Percentiles rank a stretch among this genome's conserved stretches.
phyloP scores from a whole-genome alignment of 2,329 filamentous ascomycete genomes.

The Calonectria henricotiae region DNA sequence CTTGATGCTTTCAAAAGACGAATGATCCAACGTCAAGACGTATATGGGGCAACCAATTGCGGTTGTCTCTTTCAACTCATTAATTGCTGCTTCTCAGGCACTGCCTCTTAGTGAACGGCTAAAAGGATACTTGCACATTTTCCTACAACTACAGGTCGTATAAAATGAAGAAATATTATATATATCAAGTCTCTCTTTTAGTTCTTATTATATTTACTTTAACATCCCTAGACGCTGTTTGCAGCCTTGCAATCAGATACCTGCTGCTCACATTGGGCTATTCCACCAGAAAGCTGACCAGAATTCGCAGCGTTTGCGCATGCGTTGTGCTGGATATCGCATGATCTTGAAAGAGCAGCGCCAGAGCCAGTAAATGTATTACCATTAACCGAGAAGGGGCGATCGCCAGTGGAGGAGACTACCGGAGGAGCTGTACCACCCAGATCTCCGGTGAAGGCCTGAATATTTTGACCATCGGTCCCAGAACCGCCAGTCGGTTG shows the following conservation, averaged over 20 bases:
- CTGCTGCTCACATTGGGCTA: constrained; percentile 38
- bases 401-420: constrained; percentile 56
- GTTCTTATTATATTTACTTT: too few relatives aligned
- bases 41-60: too few relatives aligned
- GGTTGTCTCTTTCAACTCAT: too few relatives aligned
- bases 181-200: background rate
- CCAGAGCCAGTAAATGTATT: constrained; percentile 68
- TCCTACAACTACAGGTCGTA: background rate
- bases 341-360: constrained; percentile 66
- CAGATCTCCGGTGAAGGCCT: constrained; percentile 64
- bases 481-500: background rate
- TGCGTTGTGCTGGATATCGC: constrained; percentile 68
- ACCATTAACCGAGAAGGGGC: constrained; percentile 69
- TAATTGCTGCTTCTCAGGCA: too few relatives aligned
- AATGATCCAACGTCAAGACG: too few relatives aligned
- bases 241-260: constrained; percentile 31
- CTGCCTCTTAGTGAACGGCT: too few relatives aligned
- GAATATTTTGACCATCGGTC: constrained; percentile 57
- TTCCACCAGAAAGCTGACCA: constrained; percentile 54
- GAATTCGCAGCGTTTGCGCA: constrained; percentile 67
- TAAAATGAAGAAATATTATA: background rate
- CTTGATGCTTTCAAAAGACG: too few relatives aligned
- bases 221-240: constrained; percentile 21
- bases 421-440: constrained; percentile 64
- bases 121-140: too few relatives aligned